phyloP scores from a whole-genome alignment of 768 basidiomycete genomes.

The Rossbeevera mucosa region DNA sequence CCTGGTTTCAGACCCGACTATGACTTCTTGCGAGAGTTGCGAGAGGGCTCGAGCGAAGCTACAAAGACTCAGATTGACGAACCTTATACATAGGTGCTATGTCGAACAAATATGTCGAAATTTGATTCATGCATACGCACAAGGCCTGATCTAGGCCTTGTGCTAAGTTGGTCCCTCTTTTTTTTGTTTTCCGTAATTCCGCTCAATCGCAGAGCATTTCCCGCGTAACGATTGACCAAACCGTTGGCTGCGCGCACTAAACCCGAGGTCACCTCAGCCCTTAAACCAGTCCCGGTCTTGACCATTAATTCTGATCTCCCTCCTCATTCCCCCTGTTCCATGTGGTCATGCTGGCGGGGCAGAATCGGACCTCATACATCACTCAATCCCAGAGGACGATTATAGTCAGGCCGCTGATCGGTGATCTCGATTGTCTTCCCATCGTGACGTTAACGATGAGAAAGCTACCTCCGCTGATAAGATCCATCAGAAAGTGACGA shows the following conservation, averaged over 20 bases:
- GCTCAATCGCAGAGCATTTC: background rate
- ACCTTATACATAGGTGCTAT: too few species aligned
- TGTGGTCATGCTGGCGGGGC: background rate
- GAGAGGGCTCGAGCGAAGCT: too few species aligned
- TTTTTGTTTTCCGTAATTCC: background rate
- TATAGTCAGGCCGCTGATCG: conserved; percentile 1
- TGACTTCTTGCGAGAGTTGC: too few species aligned
- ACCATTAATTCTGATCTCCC: background rate
- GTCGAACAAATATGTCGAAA: too few species aligned
- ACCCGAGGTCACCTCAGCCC: background rate
- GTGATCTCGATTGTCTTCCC: background rate
- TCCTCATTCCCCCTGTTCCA: background rate
- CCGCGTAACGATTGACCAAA: background rate
- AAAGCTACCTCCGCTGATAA: background rate
- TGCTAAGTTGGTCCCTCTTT: background rate
- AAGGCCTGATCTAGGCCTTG: too few species aligned
- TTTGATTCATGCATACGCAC: too few species aligned
- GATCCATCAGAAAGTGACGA: conserved; percentile 17
- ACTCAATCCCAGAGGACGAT: background rate
- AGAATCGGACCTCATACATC: too few species aligned
- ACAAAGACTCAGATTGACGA: too few species aligned
- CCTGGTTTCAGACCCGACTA: too few species aligned
- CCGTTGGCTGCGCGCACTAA: background rate
- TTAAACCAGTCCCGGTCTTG: background rate
- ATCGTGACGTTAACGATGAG: conserved; percentile 8